phyloP scores from a whole-genome alignment of 768 basidiomycete species.

The Podaxis sp. region DNA sequence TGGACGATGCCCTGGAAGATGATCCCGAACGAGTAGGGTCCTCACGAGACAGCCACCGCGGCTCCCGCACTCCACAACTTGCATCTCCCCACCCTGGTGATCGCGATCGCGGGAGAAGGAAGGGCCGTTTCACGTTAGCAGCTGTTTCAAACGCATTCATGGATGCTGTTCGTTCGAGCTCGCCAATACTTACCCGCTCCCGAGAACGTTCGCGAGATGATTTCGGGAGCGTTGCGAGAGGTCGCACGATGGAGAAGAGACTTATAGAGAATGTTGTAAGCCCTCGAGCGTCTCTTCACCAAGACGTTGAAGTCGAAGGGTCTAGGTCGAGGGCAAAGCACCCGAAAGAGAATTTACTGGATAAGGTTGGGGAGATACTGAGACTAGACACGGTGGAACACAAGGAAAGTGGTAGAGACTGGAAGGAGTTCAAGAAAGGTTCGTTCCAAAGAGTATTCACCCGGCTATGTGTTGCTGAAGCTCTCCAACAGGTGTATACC shows the following conservation, averaged over 20 bases:
- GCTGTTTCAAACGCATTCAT: constrained; percentile 45
- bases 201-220: constrained; percentile 2
- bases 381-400: constrained; percentile 18
- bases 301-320: not conserved
- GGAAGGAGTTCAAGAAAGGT: constrained; percentile 92
- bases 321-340: constrained; percentile 29
- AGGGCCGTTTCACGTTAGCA: constrained; percentile 39
- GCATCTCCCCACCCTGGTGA: not conserved
- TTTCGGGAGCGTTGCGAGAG: constrained; percentile 10
- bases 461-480: not conserved
- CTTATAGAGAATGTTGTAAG: not conserved
- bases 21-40: not conserved
- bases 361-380: constrained; percentile 34
- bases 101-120: constrained; percentile 12
- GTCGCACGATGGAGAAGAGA: constrained; percentile 24
- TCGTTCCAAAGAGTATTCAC: constrained; percentile 13
- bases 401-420: constrained; percentile 39
- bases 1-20: constrained; percentile 35
- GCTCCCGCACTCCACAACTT: not conserved
- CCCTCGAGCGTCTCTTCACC: not conserved
- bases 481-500: constrained; percentile 67
- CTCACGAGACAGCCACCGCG: not conserved
- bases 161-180: constrained; percentile 47
- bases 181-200: constrained; percentile 22
- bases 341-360: constrained; percentile 22